phyloP scores from a whole-genome alignment of 2,329 filamentous ascomycete genomes.

The Beauveria sp. region DNA sequence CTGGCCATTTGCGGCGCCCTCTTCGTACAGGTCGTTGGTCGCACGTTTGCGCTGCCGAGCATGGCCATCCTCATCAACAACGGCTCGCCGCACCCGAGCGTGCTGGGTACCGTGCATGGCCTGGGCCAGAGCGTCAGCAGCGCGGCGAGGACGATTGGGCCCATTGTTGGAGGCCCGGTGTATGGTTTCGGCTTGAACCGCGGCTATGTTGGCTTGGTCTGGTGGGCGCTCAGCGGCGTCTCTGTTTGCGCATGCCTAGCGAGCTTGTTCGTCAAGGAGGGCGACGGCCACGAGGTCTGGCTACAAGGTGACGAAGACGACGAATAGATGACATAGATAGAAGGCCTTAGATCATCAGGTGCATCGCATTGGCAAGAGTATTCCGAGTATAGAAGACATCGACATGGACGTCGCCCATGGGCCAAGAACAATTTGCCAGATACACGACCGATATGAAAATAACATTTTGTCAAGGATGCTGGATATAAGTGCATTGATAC shows the following conservation, averaged over 20 bases:
- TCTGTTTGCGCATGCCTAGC: conserved; percentile 41
- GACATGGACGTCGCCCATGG: not conserved
- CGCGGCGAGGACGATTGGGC: conserved; percentile 51
- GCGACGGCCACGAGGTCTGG: conserved; percentile 58
- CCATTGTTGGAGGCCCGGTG: conserved; percentile 50
- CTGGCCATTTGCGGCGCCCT: conserved; percentile 54
- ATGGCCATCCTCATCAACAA: conserved; percentile 42
- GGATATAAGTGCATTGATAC: not conserved
- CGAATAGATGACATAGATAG: conserved; percentile 8
- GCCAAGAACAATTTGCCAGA: not conserved
- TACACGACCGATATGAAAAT: not conserved
- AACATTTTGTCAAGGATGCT: not conserved
- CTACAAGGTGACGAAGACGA: conserved; percentile 52
- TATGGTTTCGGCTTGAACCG: conserved; percentile 51
- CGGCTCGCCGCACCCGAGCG: conserved; percentile 39
- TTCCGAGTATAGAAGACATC: not conserved
- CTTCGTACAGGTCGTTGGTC: conserved; percentile 55
- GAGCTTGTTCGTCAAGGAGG: conserved; percentile 51
- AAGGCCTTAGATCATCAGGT: not conserved
- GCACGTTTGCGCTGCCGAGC: conserved; percentile 52
- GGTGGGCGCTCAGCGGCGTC: conserved; percentile 46
- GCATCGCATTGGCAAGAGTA: not conserved
- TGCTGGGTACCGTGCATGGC: conserved; percentile 41
- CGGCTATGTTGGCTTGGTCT: conserved; percentile 51
- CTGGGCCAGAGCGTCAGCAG: conserved; percentile 51